Evolutionary conservation across 1,139 yeast species (phyloP), one percentile per base, ranked within the genome.

Genomic region (Yamadazyma membranifaciens): DNA sequence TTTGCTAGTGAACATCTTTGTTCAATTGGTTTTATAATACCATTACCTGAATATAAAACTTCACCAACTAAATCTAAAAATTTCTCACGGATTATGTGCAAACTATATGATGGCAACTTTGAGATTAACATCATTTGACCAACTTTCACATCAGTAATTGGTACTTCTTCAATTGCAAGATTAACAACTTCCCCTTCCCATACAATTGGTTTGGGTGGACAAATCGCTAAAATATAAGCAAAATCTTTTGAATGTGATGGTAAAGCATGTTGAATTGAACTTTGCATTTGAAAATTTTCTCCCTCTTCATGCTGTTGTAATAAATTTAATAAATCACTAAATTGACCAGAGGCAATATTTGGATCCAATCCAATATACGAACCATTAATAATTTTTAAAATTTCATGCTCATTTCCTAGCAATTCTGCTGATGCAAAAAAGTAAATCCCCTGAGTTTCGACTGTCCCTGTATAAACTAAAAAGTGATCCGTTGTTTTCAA

Each of bases 121-220:
- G 91, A 75, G 5, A 91, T 76, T 40, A 92, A 62, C 29, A 89
- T 63, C 54, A 88, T 71, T 44, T 84, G 80, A 6, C 96, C 95
- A 10, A 81, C 80, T 47, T 75, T 75, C 16, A 87, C 70, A 43
- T 71, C 77, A 5, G 72, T 62, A 6, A 71, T 65, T 1, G 77
- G 75, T 1, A 69, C 70, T 6, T 62, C 61, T 31, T 68, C 67
- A 32, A 82, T 61, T 16, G 78, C 75, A 13, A 87, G 59, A 38
- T 80, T 77, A 28, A 83, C 76, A 46, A 85, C 82, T 17, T 77
- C 74, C 2, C 98, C 98, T 48, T 87, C 92, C 98, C 98, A 91
- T 24, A 87, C 80, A 57, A 91, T 76, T 0, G 97, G 95, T 53
- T 87, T 87, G 11, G 83, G 77, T 2, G 96, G 92, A 53, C 87